Conservation (phyloP, 768 basidiomycete genomes). For the Polyporus arcularius region DNA sequence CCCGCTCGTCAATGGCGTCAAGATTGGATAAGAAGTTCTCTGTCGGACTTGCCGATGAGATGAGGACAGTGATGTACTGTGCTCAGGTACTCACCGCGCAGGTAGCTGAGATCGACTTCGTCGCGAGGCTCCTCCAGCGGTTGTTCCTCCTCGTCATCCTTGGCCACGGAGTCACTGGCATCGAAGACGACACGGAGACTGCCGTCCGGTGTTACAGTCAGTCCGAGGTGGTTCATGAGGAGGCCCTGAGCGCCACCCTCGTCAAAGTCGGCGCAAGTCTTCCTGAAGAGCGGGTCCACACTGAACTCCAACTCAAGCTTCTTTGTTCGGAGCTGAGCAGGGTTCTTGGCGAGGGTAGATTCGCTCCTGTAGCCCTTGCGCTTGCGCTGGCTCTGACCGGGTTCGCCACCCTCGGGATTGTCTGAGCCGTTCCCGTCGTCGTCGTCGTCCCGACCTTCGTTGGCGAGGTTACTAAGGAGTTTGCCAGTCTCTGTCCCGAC, state of each 20-base stretch:
- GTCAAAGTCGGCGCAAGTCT: conserved; percentile 98
- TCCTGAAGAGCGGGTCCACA: conserved; percentile 96
- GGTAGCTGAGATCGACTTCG: conserved; percentile 60
- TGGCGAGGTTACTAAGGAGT: conserved; percentile 83
- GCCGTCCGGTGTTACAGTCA: conserved; percentile 78
- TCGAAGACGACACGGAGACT: conserved; percentile 93
- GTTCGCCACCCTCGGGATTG: conserved; percentile 64
- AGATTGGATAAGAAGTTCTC: conserved; percentile 77
- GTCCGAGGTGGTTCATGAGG: conserved; percentile 91
- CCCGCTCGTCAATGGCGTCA: conserved; percentile 59
- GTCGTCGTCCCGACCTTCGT: conserved; percentile 62
- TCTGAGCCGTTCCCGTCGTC: conserved; percentile 57
- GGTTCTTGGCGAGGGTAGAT: conserved; percentile 88
- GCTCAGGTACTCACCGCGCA: conserved; percentile 51
- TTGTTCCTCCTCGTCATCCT: conserved; percentile 71
- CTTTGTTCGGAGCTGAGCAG: conserved; percentile 80
- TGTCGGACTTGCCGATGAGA: conserved; percentile 28
- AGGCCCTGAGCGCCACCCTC: conserved; percentile 96
- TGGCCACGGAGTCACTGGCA: conserved; percentile 87
- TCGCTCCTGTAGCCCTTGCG: conserved; percentile 71
- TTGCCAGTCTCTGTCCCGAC: conserved; percentile 97
- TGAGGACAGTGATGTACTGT: neutral
- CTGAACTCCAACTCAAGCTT: conserved; percentile 94
- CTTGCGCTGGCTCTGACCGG: conserved; percentile 54
- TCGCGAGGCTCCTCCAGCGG: conserved; percentile 68